Percentiles rank a stretch among this genome's conserved stretches.
Evolutionary conservation across 2,329 filamentous ascomycete species (phyloP).

Genomic region (Fusarium globosum): DNA sequence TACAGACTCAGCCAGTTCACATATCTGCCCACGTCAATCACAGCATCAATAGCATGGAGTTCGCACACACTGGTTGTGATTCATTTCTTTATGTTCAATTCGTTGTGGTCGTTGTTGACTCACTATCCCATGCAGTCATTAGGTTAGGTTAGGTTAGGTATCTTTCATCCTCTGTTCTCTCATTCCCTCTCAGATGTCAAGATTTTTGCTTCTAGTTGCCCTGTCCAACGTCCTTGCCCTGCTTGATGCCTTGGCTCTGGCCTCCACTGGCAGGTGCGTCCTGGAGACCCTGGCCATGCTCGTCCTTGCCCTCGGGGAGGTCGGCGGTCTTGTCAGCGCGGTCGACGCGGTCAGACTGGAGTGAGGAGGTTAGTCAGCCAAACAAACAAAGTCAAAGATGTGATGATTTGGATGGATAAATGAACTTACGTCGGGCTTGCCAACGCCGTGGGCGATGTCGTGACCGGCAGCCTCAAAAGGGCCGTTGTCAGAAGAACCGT

Average conservation of each 20-base stretch:
- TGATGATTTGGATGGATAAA: neutral
- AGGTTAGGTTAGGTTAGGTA: constrained; percentile 6
- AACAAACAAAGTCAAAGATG: neutral
- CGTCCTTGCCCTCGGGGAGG: constrained; percentile 56
- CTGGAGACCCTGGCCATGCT: constrained; percentile 56
- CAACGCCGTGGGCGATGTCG: constrained; percentile 59
- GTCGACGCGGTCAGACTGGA: constrained; percentile 51
- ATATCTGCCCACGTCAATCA: neutral
- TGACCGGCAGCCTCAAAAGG: constrained; percentile 54
- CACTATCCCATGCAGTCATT: constrained; percentile 22
- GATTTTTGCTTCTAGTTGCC: constrained; percentile 42
- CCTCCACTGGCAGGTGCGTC: constrained; percentile 58
- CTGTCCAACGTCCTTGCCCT: constrained; percentile 56
- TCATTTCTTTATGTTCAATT: constrained; percentile 35
- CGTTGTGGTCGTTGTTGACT: constrained; percentile 22
- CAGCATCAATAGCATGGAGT: neutral
- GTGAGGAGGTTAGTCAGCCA: neutral
- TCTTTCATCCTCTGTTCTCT: constrained; percentile 20
- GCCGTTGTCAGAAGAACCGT: constrained; percentile 60
- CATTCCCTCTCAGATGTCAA: neutral
- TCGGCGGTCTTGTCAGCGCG: constrained; percentile 63
- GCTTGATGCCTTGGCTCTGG: constrained; percentile 55
- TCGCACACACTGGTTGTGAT: neutral
- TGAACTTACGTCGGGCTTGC: constrained; percentile 51
- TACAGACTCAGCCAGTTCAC: neutral